Evolutionary conservation across 139 green algal genomes (phyloP), one percentile per base, ranked within the genome.

Genomic region (Choricystis sp.): DNA sequence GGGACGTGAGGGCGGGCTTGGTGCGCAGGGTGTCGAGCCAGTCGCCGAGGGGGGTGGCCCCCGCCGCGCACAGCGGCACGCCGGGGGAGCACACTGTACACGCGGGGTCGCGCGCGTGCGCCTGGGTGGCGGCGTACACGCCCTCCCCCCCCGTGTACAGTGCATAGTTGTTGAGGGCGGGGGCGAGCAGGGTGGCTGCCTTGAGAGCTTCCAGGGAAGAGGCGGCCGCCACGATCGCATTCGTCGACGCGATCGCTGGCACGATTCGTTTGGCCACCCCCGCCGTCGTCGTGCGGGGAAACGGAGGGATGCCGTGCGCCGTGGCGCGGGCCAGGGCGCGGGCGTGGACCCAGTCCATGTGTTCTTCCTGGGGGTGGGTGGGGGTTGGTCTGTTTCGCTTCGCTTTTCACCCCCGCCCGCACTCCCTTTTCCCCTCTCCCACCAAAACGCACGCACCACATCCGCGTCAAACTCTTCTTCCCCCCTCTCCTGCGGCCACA

Each of bases 241-340:
- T 99, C 23, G 94, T 97, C 57, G 90, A 97, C 1, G 94, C 87
- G 40, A 99, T 97, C 63, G 94, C 94, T 1, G 94, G 94, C 59
- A 99, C 96, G 83, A 99, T 99, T 76, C 97, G 98, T 74, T 99
- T 99, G 9, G 95, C 87, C 25, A 99, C 94, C 2, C 94, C 94
- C 67, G 91, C 83, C 0, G 84, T 94, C 63, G 92, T 71, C 76
- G 93, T 85, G 69, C 76, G 86, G 0, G 85, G 94, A 58, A 95
- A 80, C 1, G 86, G 86, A 73, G 74, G 71, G 28, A 98, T 99
- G 63, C 87, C 89, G 67, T 87, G 92, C 67, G 91, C 72, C 55
- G 83, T 64, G 4, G 92, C 88, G 1, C 93, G 74, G 59, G 74
- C 69, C 29, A 72, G 48, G 2, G 92, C 90, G 31, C 85, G 68